Evolutionary conservation across 306 rosid genomes (phyloP).

Genomic region (Nissolia schottii): DNA sequence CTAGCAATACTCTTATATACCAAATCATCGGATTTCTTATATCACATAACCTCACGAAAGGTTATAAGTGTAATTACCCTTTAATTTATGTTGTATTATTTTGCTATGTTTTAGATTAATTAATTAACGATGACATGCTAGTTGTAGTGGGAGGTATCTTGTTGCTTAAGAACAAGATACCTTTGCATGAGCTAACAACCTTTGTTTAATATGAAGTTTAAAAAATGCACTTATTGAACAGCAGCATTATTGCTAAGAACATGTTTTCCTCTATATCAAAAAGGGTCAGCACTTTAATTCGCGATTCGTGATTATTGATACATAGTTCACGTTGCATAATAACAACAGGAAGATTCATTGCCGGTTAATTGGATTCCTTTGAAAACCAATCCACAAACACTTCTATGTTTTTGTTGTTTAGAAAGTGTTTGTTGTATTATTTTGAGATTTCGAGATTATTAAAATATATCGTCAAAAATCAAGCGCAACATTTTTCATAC

Average conservation of each 20-base stretch:
- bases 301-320: background rate
- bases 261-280: conserved; percentile 8
- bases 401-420: too few species aligned
- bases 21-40: too few species aligned
- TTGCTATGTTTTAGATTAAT: background rate
- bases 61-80: too few species aligned
- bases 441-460: too few species aligned
- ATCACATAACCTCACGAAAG: too few species aligned
- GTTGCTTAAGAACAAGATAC: conserved; percentile 1
- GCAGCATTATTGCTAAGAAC: conserved; percentile 23
- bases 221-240: background rate
- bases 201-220: conserved; percentile 5
- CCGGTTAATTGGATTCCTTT: conserved; percentile 10
- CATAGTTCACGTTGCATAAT: background rate
- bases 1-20: too few species aligned
- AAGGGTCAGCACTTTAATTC: background rate
- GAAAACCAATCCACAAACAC: background rate
- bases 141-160: background rate
- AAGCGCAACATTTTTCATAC: too few species aligned
- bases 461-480: too few species aligned
- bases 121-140: background rate
- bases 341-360: conserved; percentile 19
- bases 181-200: background rate
- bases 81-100: background rate
- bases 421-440: too few species aligned